These are phyloP conservation scores for Epichloe elymi DNA, from an alignment of 2,329 filamentous ascomycete species.

Conservation along the genomic window DNA sequence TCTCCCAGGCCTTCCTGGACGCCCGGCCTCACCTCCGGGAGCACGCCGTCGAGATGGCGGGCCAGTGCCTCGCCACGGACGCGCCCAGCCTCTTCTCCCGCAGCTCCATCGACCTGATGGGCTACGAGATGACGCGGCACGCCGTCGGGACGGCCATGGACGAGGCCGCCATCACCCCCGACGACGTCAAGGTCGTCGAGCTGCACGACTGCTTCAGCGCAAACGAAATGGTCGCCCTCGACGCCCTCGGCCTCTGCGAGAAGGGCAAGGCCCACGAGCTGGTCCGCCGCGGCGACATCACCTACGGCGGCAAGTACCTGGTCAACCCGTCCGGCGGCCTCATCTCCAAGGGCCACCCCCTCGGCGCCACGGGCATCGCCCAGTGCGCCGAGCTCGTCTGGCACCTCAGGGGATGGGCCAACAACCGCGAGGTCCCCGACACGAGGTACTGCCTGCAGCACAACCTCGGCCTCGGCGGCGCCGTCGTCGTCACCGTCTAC, in stretches of 20 bases:
- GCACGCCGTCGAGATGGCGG: slow-evolving; percentile 80
- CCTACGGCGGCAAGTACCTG: slow-evolving; percentile 71
- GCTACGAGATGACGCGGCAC: slow-evolving; percentile 67
- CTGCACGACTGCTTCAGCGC: slow-evolving; percentile 94
- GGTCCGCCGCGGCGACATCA: slow-evolving; percentile 77
- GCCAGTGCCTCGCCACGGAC: slow-evolving; percentile 80
- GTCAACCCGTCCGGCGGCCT: slow-evolving; percentile 90
- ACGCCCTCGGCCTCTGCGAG: slow-evolving; percentile 67
- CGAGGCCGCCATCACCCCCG: slow-evolving; percentile 57
- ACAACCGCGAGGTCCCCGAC: slow-evolving; percentile 60
- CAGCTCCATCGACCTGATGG: slow-evolving; percentile 77
- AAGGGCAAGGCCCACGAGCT: slow-evolving; percentile 84
- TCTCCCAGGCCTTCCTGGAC: slow-evolving; percentile 80
- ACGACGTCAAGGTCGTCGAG: slow-evolving; percentile 73
- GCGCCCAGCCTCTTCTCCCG: slow-evolving; percentile 63
- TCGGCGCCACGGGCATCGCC: slow-evolving; percentile 87
- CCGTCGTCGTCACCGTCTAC: slow-evolving; percentile 83
- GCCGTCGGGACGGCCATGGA: slow-evolving; percentile 57
- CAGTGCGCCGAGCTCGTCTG: slow-evolving; percentile 92
- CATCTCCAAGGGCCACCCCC: slow-evolving; percentile 90
- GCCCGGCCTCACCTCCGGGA: slow-evolving; percentile 67
- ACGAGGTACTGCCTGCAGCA: slow-evolving; percentile 75
- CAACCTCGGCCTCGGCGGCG: slow-evolving; percentile 84
- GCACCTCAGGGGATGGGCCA: slow-evolving; percentile 93
- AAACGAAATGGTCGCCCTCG: slow-evolving; percentile 85